Percentiles rank a stretch among this genome's conserved stretches.
phyloP scores from a whole-genome alignment of 257 asterid genomes.

The Parsonsia alboflavescens region DNA sequence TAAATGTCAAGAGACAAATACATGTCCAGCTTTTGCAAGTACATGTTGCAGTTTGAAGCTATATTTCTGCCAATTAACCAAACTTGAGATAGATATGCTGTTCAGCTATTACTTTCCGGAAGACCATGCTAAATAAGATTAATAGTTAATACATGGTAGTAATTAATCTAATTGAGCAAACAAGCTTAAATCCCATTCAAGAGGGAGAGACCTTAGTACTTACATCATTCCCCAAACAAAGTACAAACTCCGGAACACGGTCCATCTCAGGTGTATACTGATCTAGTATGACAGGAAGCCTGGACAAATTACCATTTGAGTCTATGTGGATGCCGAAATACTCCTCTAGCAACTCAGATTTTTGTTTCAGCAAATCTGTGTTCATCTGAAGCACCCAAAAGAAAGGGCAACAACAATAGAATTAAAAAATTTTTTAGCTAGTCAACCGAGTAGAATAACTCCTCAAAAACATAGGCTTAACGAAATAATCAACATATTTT shows the following conservation, averaged over 20 bases:
- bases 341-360: constrained; percentile 79
- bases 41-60: too few species aligned
- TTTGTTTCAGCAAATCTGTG: constrained; percentile 62
- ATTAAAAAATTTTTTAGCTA: neutral
- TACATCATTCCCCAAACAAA: constrained; percentile 96
- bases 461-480: neutral
- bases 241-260: constrained; percentile 87
- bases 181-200: neutral
- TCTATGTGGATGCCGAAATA: constrained; percentile 71
- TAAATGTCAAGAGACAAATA: too few species aligned
- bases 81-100: neutral
- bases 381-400: constrained; percentile 48
- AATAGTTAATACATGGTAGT: neutral
- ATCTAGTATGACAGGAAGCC: constrained; percentile 92
- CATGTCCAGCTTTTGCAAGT: too few species aligned
- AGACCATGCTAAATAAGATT: neutral
- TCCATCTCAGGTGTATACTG: constrained; percentile 99
- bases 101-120: neutral
- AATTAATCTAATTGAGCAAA: neutral
- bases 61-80: neutral
- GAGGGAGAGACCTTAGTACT: constrained; percentile 28
- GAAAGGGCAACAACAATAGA: neutral
- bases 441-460: neutral
- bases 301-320: constrained; percentile 59
- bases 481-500: neutral